Percentiles rank a stretch among this genome's conserved stretches.
phyloP scores from a whole-genome alignment of 163 green algal genomes.

The Smithsoniella earleae region DNA sequence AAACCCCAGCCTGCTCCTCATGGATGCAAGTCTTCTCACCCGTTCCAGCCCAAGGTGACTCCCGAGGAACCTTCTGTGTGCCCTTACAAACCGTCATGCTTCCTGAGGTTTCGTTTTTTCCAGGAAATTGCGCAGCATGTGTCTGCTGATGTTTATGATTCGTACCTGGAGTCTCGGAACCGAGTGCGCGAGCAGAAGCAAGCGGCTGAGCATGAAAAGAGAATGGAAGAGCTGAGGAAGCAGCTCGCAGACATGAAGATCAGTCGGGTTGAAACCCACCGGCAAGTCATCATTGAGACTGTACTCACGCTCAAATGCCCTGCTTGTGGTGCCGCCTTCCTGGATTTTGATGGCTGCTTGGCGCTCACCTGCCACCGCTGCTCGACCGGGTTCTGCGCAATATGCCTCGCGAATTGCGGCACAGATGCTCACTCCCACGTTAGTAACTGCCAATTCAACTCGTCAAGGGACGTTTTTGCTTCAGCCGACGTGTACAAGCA shows the following conservation, averaged over 20 bases:
- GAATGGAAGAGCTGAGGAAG: not conserved
- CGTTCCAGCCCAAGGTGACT: not conserved
- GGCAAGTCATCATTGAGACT: constrained; percentile 35
- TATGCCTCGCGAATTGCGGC: not conserved
- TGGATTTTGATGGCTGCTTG: constrained; percentile 37
- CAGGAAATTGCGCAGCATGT: not conserved
- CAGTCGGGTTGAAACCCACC: too few relatives aligned
- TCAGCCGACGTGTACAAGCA: too few relatives aligned
- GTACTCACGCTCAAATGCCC: constrained; percentile 36
- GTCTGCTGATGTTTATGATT: not conserved
- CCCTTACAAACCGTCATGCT: too few relatives aligned
- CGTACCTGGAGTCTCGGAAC: not conserved
- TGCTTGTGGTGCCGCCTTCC: constrained; percentile 32
- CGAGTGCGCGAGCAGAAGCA: not conserved
- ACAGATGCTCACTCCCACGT: not conserved
- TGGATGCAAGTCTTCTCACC: not conserved
- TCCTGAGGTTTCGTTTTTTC: too few relatives aligned
- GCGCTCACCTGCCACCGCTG: constrained; percentile 29
- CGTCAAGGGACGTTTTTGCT: too few relatives aligned
- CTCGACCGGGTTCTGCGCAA: not conserved
- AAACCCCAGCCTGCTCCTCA: not conserved
- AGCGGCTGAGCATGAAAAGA: not conserved
- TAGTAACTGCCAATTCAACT: not conserved
- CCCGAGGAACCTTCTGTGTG: not conserved
- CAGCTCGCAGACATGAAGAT: too few relatives aligned